Evolutionary conservation across 2,329 filamentous ascomycete genomes (phyloP), one percentile per base, ranked within the genome.

Genomic region (Calonectria pseudoreteaudii): DNA sequence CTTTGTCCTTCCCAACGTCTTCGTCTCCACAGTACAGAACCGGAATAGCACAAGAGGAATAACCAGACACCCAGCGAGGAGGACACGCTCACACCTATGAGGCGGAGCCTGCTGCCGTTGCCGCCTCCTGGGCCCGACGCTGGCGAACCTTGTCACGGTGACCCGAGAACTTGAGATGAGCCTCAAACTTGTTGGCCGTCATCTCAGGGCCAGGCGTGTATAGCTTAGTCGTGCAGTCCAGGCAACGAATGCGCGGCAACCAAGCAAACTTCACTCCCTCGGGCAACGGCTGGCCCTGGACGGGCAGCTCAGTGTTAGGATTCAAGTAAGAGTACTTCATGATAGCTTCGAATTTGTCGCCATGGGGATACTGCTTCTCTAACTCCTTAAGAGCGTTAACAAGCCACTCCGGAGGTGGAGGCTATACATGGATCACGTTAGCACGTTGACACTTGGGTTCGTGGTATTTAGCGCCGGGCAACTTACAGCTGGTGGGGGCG

Each of bases 281-380:
- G 68, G 90, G 93, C 11, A 90, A 86, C 20, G 88, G 87, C 56
- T 90, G 87, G 47, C 87, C 88, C 44, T 92, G 87, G 66, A 94
- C 89, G 28, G 92, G 91, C 26, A 90, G 86, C 74, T 93, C 91
- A 3, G 94, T 96, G 64, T 90, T 88, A 14, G 90, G 90, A 83
- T 98, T 93, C 75, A 98, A 91, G 72, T 94, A 93, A 30, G 92
- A 94, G 85, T 97, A 96, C 74, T 95, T 95, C 97, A 99, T 99
- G 28, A 93, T 91, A 68, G 93, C 94, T 84, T 98, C 95, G 83
- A 98, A 98, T 36, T 91, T 90, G 83, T 98, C 95, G 50, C 84
- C 83, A 79, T 93, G 91, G 4, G 94, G 93, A 81, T 98, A 96
- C 73, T 89, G 87, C 78, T 92, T 92, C 79, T 87, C 87, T 71